Evolutionary conservation across 805 yeast species (phyloP).

Genomic region (Wickerhamiella shivajii): DNA sequence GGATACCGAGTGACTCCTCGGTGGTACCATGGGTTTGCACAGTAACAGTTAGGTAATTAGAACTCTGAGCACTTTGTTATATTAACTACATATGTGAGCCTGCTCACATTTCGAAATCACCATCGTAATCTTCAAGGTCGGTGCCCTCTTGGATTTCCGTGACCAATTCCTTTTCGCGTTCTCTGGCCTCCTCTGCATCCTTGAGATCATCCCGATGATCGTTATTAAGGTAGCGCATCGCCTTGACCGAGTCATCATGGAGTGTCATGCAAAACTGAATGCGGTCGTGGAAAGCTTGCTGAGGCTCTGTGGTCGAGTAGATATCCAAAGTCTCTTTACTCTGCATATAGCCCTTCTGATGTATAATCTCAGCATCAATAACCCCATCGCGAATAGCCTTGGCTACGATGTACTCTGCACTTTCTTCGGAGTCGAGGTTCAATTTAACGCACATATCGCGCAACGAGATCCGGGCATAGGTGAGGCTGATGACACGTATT

Average conservation of each 20-base stretch:
- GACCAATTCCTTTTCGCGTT: conserved; percentile 37
- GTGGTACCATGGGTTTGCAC: conserved; percentile 4
- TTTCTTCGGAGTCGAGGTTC: conserved; percentile 83
- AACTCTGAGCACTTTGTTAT: no score
- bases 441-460: conserved; percentile 88
- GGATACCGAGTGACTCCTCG: conserved; percentile 4
- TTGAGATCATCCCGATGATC: conserved; percentile 37
- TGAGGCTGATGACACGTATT: conserved; percentile 77
- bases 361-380: conserved; percentile 86
- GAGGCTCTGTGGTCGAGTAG: conserved; percentile 80
- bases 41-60: not conserved
- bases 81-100: no score
- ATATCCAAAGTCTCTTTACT: conserved; percentile 74
- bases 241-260: conserved; percentile 83
- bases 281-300: conserved; percentile 78
- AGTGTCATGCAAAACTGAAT: conserved; percentile 79
- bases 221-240: conserved; percentile 77
- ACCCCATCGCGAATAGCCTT: conserved; percentile 96
- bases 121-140: conserved; percentile 31
- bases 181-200: conserved; percentile 40
- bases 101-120: conserved; percentile 24
- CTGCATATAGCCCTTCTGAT: conserved; percentile 81
- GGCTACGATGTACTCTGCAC: conserved; percentile 92
- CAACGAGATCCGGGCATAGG: conserved; percentile 80
- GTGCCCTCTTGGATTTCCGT: conserved; percentile 31